Percentiles rank a stretch among this genome's conserved stretches.
Conservation (phyloP, 306 rosid species). For the Elaeagnus macrophylla region DNA sequence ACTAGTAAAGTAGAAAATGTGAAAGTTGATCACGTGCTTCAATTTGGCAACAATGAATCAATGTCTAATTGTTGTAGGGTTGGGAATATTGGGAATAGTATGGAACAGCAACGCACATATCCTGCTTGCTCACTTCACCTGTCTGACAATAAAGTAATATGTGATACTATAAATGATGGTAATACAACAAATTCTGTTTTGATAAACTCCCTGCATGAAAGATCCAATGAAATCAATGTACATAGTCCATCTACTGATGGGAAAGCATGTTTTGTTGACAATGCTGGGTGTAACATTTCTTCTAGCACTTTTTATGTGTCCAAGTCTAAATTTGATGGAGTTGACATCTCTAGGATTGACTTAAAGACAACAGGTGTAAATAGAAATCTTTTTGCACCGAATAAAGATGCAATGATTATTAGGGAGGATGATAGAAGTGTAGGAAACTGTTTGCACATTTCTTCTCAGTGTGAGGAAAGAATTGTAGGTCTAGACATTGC, state of each 20-base stretch:
- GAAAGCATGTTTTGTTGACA: constrained; percentile 18
- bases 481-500: background rate
- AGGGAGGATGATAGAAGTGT: constrained; percentile 24
- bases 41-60: constrained; percentile 19
- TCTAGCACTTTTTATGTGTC: constrained; percentile 25
- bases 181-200: constrained; percentile 18
- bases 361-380: constrained; percentile 18
- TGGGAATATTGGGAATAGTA: constrained; percentile 19
- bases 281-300: constrained; percentile 19
- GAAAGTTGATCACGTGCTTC: constrained; percentile 17
- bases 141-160: constrained; percentile 16
- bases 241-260: constrained; percentile 23
- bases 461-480: constrained; percentile 9
- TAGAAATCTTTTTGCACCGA: constrained; percentile 20
- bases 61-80: constrained; percentile 17
- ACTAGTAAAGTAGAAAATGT: constrained; percentile 10
- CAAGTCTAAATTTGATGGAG: constrained; percentile 6
- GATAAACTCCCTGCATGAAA: constrained; percentile 24
- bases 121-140: constrained; percentile 26
- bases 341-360: too few relatives aligned
- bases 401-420: constrained; percentile 22
- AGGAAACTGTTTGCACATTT: constrained; percentile 12
- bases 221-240: constrained; percentile 20
- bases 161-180: constrained; percentile 9
- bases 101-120: constrained; percentile 24